Evolutionary conservation across 257 asterid species (phyloP), one percentile per base, ranked within the genome.

Genomic region (Misopates orontium): DNA sequence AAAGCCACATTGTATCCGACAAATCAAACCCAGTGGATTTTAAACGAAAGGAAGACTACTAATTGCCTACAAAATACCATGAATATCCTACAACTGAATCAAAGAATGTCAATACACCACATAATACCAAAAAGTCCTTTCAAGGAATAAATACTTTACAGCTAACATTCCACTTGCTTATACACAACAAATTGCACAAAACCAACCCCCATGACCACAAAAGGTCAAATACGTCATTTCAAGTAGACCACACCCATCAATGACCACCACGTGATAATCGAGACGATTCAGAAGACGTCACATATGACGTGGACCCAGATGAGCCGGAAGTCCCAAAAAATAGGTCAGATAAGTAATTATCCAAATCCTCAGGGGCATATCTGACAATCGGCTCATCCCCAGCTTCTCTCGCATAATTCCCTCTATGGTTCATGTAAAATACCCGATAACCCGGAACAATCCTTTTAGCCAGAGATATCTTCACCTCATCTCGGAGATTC

Each of bases 361-460:
- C 73, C 73, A 86, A 59, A 78, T 89, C 95, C 16, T 87, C 96
- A 0, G 98, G 98, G 82, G 82, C 87, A 77, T 73, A 91, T 74
- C 82, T 82, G 82, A 89, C 82, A 65, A 84, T 67, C 9, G 87
- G 40, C 60, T 73, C 89, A 2, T 23, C 40, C 18, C 78, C 83
- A 2, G 21, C 14, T 23, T 66, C 75, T 63, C 57, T 66, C 14
- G 18, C 10, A 10, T 3, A 51, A 4, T 8, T 39, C 4, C 64
- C 63, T 10, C 87, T 58, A 32, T 83, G 18, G 62, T 69, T 80
- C 36, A 65, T 56, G 71, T 79, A 84, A 20, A 84, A 67, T 5
- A 1, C 73, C 19, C 75, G 84, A 62, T 89, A 89, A 53, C 48
- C 44, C 16, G 86, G 80, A 7, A 79, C 67, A 11, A 89, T 45